phyloP scores from a whole-genome alignment of 345 rosid species.

The Eucalyptus leucophloia region DNA sequence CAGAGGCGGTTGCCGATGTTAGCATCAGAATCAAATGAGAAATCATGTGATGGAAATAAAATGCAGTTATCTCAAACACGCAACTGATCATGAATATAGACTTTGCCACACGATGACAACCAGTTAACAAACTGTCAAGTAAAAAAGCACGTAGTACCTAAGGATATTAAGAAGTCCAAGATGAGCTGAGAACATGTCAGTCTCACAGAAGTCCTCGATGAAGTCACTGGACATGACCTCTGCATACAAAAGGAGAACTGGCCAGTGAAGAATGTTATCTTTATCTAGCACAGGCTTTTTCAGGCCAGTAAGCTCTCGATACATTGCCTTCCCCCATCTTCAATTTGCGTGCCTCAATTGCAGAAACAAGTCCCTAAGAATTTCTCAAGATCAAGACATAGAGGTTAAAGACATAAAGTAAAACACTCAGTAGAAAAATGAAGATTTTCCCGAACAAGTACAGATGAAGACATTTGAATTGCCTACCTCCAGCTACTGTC shows the following conservation, averaged over 20 bases:
- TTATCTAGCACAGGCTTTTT: constrained; percentile 67
- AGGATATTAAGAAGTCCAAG: constrained; percentile 93
- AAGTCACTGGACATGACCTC: constrained; percentile 94
- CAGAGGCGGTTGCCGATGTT: background rate
- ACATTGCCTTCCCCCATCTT: constrained; percentile 76
- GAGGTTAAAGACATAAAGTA: background rate
- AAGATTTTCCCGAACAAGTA: background rate
- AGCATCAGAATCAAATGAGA: background rate
- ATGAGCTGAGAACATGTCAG: constrained; percentile 69
- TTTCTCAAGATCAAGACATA: background rate
- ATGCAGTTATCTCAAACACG: background rate
- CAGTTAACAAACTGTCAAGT: background rate
- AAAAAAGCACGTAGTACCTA: background rate
- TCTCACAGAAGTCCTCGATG: constrained; percentile 81
- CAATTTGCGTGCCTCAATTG: constrained; percentile 51
- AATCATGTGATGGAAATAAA: background rate
- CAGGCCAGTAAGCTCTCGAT: constrained; percentile 61
- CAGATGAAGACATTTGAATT: background rate
- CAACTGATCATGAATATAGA: background rate
- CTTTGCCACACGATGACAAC: background rate
- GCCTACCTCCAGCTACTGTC: constrained; percentile 59
- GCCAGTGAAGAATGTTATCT: constrained; percentile 78
- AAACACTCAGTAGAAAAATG: background rate
- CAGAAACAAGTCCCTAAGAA: constrained; percentile 51
- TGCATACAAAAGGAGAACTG: constrained; percentile 75